Base-by-base conservation (phyloP, 768 basidiomycete species). In the Tubosaeta brunneosetosa region DNA sequence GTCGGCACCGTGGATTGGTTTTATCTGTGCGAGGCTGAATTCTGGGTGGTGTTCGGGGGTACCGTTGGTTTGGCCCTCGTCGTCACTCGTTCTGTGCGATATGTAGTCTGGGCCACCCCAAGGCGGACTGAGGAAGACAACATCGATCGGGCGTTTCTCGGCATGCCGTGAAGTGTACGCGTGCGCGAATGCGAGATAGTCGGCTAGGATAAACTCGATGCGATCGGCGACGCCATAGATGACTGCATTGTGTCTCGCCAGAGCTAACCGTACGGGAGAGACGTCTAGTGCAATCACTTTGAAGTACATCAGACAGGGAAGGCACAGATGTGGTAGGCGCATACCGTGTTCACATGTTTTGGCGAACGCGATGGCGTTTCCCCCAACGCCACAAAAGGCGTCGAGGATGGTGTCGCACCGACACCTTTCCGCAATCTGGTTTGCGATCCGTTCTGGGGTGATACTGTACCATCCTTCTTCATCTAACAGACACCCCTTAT, bases 381-480 rank as follows among this genome's bases (percentile, higher is more conserved):
- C 97, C 26, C 97, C 97, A 0, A 98, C 94, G 1, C 97, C 97
- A 63, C 94, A 97, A 67, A 98, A 99, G 0, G 94, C 91, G 64
- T 98, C 97, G 33, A 95, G 76, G 54, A 97, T 77, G 4, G 85
- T 86, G 55, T 83, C 83, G 57, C 87, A 91, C 8, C 88, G 81
- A 74, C 95, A 97, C 22, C 94, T 77, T 59, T 95, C 88, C 0
- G 97, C 95, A 42, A 97, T 97, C 66, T 92, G 94, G 54, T 81
- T 71, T 8, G 94, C 97, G n/a, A 99, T 83, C 36, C 77, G 78
- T 62, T 98, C 94, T 0, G 97, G 95, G 0, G 97, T 99, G 53
- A 98, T 86, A 55, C 89, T 93, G 71, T 88, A 98, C 95, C 94
- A 97, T n/a, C 95, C 95, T 66, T 95, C 92, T 58, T 89, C 83